Conservation (phyloP, 768 basidiomycete species). For the Psilocybe cubensis region DNA sequence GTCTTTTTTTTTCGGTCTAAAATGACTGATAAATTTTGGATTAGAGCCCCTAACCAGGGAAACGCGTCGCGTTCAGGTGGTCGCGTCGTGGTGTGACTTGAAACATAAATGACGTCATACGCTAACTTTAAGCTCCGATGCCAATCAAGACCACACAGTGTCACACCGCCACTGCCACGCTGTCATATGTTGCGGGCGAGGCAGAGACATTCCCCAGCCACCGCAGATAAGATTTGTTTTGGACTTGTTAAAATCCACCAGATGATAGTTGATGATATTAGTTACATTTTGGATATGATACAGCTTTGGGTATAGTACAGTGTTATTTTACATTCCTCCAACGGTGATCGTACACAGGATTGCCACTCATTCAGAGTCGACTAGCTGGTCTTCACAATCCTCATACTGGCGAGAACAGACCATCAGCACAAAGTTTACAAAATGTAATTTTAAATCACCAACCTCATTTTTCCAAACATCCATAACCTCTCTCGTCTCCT, state of each 20-base stretch:
- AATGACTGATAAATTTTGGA: neutral
- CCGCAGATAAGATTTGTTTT: neutral
- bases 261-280: neutral
- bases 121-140: neutral
- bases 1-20: neutral
- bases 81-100: too few species aligned
- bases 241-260: neutral
- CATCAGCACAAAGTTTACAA: neutral
- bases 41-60: too few species aligned
- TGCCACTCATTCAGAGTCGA: constrained; percentile 23
- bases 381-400: constrained; percentile 30
- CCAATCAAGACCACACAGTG: neutral
- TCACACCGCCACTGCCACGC: neutral
- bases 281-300: neutral
- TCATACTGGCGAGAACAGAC: constrained; percentile 21
- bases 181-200: neutral
- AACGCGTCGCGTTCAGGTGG: too few species aligned
- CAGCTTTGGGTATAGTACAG: neutral
- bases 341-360: neutral
- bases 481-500: constrained; percentile 40
- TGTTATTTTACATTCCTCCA: neutral
- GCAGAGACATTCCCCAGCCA: neutral
- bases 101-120: neutral
- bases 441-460: constrained; percentile 5
- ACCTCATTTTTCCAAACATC: constrained; percentile 44